A percentile compares a stretch with the other conserved stretches of the same genome.
Conservation (phyloP, 1,284 basidiomycete species). For the Cerrena zonata region DNA sequence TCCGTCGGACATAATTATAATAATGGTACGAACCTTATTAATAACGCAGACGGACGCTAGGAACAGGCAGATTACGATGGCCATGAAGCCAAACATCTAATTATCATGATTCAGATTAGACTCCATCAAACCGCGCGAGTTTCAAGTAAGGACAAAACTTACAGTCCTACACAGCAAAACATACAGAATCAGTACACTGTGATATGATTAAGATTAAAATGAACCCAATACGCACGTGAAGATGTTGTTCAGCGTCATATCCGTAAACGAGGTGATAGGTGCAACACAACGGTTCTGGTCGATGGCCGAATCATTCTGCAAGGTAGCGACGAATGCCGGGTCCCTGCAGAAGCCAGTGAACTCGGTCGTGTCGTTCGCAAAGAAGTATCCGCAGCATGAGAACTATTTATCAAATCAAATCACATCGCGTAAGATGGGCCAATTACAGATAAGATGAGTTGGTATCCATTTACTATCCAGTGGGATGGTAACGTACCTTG, state of each 20-base stretch:
- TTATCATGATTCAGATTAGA: no score
- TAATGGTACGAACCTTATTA: constrained; percentile 51
- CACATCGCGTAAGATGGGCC: not conserved
- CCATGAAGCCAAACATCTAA: constrained; percentile 74
- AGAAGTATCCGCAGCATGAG: constrained; percentile 79
- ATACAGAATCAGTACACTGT: constrained; percentile 3
- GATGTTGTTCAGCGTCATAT: constrained; percentile 68
- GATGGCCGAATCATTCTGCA: constrained; percentile 36
- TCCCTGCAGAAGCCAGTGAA: constrained; percentile 63
- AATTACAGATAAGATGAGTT: not conserved
- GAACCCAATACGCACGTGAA: constrained; percentile 60
- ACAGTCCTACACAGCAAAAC: not conserved
- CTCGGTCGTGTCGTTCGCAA: constrained; percentile 51
- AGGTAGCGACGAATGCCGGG: constrained; percentile 40
- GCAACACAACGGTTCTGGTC: constrained; percentile 46
- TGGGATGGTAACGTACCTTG: constrained; percentile 47
- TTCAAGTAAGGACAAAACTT: not conserved
- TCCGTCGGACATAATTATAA: not conserved
- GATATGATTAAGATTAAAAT: not conserved
- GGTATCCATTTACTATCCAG: not conserved
- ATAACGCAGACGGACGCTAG: constrained; percentile 79
- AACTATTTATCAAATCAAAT: constrained; percentile 37
- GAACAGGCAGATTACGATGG: constrained; percentile 68
- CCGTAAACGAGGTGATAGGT: constrained; percentile 58
- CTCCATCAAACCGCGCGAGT: no score